phyloP scores from a whole-genome alignment of 371 early-diverging fungal species.

The Mucor sp. region DNA sequence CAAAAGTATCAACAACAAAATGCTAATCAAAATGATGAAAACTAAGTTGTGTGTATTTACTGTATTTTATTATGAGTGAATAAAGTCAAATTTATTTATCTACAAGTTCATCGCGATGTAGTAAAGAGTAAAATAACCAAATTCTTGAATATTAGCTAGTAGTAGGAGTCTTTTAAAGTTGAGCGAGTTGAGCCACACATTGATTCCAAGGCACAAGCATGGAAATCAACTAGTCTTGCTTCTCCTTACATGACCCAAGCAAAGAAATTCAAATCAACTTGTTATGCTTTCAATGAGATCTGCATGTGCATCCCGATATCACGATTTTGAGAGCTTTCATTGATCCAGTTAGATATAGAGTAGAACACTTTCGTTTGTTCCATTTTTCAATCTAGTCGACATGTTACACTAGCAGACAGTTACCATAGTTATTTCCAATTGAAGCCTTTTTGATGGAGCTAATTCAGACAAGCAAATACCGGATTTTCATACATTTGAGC shows the following conservation, averaged over 20 bases:
- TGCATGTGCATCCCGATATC: not conserved
- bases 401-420: not conserved
- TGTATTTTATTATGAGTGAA: not conserved
- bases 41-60: not conserved
- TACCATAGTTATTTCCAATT: not conserved
- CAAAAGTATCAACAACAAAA: slow-evolving; percentile 33
- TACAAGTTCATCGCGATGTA: no score
- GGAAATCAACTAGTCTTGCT: not conserved
- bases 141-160: no score
- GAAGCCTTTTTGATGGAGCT: not conserved
- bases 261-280: not conserved
- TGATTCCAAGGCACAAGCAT: not conserved
- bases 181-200: no score
- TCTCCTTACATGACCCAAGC: not conserved
- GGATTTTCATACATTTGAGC: not conserved
- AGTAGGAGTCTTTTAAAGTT: no score
- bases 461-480: not conserved
- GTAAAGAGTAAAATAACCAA: no score
- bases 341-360: not conserved
- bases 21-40: not conserved
- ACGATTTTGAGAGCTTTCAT: not conserved
- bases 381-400: not conserved
- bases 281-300: not conserved
- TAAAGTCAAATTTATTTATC: not conserved
- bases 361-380: not conserved